Evolutionary conservation across 2,329 filamentous ascomycete genomes (phyloP).

Genomic region (Macroventuria anomochaeta): DNA sequence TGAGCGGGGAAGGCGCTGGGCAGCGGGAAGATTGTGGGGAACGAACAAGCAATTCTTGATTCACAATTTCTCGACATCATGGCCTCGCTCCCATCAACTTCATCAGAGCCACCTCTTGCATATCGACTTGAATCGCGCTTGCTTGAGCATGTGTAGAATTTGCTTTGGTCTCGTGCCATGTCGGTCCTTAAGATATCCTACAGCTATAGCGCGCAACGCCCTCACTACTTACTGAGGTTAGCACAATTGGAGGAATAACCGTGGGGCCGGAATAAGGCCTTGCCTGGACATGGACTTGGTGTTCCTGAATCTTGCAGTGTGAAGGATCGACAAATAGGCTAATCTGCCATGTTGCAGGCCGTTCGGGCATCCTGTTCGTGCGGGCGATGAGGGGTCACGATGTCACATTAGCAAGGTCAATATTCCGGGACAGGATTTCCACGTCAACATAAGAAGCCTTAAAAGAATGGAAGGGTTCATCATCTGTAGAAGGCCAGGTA

Average conservation of each 20-base stretch:
- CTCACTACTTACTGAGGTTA: too few species aligned
- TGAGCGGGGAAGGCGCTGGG: neutral
- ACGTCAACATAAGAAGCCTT: neutral
- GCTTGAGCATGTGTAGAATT: too few species aligned
- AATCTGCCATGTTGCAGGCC: neutral
- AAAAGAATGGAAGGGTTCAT: neutral
- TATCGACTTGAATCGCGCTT: too few species aligned
- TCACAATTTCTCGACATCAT: neutral
- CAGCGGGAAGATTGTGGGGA: neutral
- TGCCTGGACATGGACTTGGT: neutral
- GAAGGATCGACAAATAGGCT: conserved; percentile 1
- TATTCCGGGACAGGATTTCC: neutral
- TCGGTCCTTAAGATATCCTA: too few species aligned
- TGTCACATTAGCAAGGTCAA: neutral
- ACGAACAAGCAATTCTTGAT: neutral
- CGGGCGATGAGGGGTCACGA: neutral
- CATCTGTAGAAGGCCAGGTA: too few species aligned
- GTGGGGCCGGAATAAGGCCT: neutral
- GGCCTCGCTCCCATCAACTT: neutral
- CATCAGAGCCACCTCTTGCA: neutral
- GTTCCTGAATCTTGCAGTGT: neutral
- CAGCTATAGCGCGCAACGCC: too few species aligned
- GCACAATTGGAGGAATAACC: neutral
- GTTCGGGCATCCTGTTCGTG: neutral
- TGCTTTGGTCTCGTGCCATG: too few species aligned